These are phyloP conservation scores for Lentinula novae-zelandiae DNA, from an alignment of 1,284 basidiomycete genomes.

Conservation along the genomic window DNA sequence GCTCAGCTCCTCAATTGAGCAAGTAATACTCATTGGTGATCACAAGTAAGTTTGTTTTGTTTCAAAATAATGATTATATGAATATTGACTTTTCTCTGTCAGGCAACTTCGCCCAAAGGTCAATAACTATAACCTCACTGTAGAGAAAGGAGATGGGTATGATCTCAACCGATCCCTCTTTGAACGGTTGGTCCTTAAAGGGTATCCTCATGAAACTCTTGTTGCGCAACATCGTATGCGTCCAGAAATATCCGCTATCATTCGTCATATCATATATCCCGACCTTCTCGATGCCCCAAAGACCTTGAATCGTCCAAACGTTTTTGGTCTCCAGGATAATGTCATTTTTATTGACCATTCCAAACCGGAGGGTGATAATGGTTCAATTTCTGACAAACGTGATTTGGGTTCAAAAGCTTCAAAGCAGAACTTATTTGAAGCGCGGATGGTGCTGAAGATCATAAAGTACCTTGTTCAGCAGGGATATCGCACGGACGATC, in stretches of 20 bases:
- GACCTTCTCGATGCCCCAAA: constrained; percentile 55
- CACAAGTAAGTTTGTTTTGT: constrained; percentile 48
- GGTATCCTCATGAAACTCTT: constrained; percentile 58
- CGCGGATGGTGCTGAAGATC: constrained; percentile 59
- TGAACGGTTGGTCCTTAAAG: constrained; percentile 57
- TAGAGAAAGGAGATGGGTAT: constrained; percentile 63
- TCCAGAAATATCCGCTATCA: constrained; percentile 59
- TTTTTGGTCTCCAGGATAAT: constrained; percentile 54
- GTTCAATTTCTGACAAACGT: constrained; percentile 34
- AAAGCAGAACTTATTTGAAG: constrained; percentile 58
- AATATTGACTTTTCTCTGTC: background rate
- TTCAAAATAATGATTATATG: background rate
- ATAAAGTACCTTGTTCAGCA: constrained; percentile 62
- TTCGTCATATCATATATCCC: constrained; percentile 56
- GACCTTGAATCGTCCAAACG: constrained; percentile 44
- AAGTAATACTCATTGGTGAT: constrained; percentile 64
- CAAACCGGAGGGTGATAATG: constrained; percentile 49
- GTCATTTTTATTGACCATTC: constrained; percentile 58
- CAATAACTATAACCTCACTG: constrained; percentile 55
- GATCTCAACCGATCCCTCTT: constrained; percentile 65
- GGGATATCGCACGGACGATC: constrained; percentile 53
- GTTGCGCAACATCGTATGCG: constrained; percentile 63
- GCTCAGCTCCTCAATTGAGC: constrained; percentile 39
- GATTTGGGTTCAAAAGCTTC: constrained; percentile 49
- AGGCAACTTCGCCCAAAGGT: constrained; percentile 71